A percentile compares a stretch with the other conserved stretches of the same genome.
phyloP scores from a whole-genome alignment of 768 basidiomycete species.

The Pluteus cervinus region DNA sequence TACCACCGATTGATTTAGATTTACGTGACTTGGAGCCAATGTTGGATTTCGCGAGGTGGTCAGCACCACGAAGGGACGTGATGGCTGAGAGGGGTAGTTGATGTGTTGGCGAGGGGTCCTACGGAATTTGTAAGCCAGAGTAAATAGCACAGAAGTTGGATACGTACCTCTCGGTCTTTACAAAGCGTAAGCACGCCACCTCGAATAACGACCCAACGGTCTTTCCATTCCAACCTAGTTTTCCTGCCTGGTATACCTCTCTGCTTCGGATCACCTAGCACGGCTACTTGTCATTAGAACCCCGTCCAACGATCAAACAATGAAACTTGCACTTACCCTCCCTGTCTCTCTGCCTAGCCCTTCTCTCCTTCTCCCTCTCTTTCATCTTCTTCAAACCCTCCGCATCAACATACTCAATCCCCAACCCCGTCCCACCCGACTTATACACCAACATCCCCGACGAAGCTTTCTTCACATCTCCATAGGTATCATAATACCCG shows the following conservation, averaged over 20 bases:
- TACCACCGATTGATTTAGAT: slow-evolving; percentile 18
- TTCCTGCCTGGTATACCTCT: no score
- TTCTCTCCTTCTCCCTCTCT: slow-evolving; percentile 5
- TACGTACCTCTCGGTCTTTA: slow-evolving; percentile 45
- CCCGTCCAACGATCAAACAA: no score
- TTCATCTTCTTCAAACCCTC: slow-evolving; percentile 4
- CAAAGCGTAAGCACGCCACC: slow-evolving; percentile 50
- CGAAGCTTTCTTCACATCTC: no score
- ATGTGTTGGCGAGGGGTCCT: slow-evolving; percentile 36
- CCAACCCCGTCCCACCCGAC: slow-evolving; percentile 3
- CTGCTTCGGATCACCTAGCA: no score
- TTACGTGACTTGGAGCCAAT: neutral
- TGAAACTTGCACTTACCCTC: no score
- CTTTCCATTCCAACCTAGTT: slow-evolving; percentile 52
- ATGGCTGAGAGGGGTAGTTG: slow-evolving; percentile 34
- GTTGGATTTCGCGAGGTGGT: slow-evolving; percentile 25
- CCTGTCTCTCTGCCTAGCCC: slow-evolving; percentile 4
- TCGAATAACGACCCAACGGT: slow-evolving; percentile 56
- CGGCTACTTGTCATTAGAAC: no score
- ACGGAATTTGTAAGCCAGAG: neutral
- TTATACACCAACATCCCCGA: slow-evolving; percentile 2
- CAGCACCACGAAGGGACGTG: slow-evolving; percentile 35
- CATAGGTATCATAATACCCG: no score
- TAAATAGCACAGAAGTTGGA: slow-evolving; percentile 1
- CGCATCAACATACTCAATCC: slow-evolving; percentile 3